phyloP scores from a whole-genome alignment of 2,329 filamentous ascomycete species.

The Aspergillus felis region DNA sequence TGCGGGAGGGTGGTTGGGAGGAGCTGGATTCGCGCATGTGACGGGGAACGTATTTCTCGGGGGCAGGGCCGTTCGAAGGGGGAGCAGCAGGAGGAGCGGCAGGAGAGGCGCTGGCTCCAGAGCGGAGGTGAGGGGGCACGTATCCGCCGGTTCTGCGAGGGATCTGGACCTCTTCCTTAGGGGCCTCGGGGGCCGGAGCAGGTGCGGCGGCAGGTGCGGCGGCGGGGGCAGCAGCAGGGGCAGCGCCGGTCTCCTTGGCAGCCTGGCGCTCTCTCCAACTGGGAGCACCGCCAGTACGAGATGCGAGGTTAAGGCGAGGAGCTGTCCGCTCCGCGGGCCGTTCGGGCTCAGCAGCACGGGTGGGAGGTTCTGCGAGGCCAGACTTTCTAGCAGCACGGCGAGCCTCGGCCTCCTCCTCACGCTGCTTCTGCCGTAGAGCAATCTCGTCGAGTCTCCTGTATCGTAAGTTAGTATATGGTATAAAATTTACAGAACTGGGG shows the following conservation, averaged over 20 bases:
- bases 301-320: conserved; percentile 54
- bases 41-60: conserved; percentile 31
- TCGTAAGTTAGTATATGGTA: conserved; percentile 31
- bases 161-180: conserved; percentile 27
- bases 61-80: conserved; percentile 24
- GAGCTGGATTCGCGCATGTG: conserved; percentile 28
- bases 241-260: conserved; percentile 40
- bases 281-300: conserved; percentile 42
- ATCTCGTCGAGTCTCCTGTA: conserved; percentile 59
- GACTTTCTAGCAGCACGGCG: conserved; percentile 66
- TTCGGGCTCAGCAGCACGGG: conserved; percentile 45
- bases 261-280: conserved; percentile 61
- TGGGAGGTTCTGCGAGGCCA: conserved; percentile 33
- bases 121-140: conserved; percentile 40
- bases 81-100: conserved; percentile 26
- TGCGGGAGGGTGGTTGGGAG: conserved; percentile 20
- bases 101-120: conserved; percentile 23
- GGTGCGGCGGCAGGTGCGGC: background rate
- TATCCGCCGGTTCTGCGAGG: conserved; percentile 33
- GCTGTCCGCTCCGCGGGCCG: conserved; percentile 46
- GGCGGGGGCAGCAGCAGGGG: conserved; percentile 11
- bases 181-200: conserved; percentile 15
- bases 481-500: background rate
- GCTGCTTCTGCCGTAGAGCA: conserved; percentile 66
- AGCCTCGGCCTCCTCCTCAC: conserved; percentile 84